phyloP scores from a whole-genome alignment of 768 basidiomycete species.

The Amanita inopinata region DNA sequence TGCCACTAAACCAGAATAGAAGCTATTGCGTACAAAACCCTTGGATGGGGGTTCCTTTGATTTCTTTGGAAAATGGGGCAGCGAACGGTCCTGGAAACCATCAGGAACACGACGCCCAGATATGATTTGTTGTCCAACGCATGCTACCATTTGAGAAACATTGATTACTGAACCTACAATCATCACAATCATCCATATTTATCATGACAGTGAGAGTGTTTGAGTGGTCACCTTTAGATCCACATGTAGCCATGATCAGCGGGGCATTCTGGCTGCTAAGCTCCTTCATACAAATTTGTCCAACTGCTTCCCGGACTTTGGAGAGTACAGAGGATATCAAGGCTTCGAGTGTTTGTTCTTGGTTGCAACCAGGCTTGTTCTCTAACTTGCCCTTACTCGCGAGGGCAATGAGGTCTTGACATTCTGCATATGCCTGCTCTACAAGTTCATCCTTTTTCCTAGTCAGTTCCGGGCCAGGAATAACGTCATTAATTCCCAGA shows the following conservation, averaged over 20 bases:
- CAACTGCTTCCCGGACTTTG: conserved; percentile 91
- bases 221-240: conserved; percentile 75
- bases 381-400: conserved; percentile 89
- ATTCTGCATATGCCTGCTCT: conserved; percentile 79
- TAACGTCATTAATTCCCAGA: conserved; percentile 96
- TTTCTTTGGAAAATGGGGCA: conserved; percentile 98
- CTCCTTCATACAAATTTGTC: conserved; percentile 96
- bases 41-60: conserved; percentile 94
- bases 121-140: conserved; percentile 99
- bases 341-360: conserved; percentile 96
- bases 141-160: conserved; percentile 99
- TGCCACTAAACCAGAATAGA: conserved; percentile 83
- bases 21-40: conserved; percentile 96
- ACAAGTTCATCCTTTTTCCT: conserved; percentile 79
- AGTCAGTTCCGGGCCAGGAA: conserved; percentile 80
- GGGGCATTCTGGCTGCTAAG: conserved; percentile 96
- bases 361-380: conserved; percentile 96
- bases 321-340: conserved; percentile 89
- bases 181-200: not conserved
- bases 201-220: not conserved
- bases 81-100: conserved; percentile 96
- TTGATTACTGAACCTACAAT: conserved; percentile 86
- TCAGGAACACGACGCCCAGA: conserved; percentile 96
- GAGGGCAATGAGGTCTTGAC: conserved; percentile 75
- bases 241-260: conserved; percentile 97